phyloP scores from a whole-genome alignment of 2,329 filamentous ascomycete species.

The Pseudogymnoascus verrucosus region DNA sequence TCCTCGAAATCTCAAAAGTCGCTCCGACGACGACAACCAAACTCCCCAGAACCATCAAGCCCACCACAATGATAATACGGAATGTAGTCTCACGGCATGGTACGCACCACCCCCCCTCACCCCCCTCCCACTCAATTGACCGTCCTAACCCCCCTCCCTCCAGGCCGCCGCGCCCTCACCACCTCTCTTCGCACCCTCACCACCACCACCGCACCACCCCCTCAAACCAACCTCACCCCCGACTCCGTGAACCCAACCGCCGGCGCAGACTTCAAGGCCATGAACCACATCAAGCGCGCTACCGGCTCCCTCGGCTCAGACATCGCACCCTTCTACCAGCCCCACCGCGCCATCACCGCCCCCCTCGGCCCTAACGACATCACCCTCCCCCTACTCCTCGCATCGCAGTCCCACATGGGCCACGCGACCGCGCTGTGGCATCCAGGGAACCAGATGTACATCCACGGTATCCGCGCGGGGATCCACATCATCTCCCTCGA shows the following conservation, averaged over 20 bases:
- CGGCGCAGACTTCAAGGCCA: conserved; percentile 18
- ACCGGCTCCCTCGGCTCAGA: conserved; percentile 42
- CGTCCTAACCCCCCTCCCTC: neutral
- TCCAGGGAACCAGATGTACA: conserved; percentile 86
- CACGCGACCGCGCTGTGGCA: conserved; percentile 92
- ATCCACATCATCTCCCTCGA: conserved; percentile 93
- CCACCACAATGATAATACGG: conserved; percentile 47
- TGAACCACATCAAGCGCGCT: conserved; percentile 33
- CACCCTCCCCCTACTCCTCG: conserved; percentile 83
- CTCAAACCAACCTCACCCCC: conserved; percentile 13
- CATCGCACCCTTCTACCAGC: conserved; percentile 52
- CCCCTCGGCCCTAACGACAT: conserved; percentile 74
- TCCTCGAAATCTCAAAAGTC: conserved; percentile 20
- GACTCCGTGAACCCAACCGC: conserved; percentile 19
- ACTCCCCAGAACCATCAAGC: neutral
- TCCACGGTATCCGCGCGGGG: conserved; percentile 79
- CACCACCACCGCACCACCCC: conserved; percentile 18
- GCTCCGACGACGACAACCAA: conserved; percentile 2
- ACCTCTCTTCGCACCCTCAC: conserved; percentile 33
- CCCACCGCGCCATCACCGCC: conserved; percentile 57
- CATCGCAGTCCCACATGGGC: conserved; percentile 79
- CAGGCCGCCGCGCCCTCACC: conserved; percentile 43
- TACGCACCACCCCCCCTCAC: conserved; percentile 27
- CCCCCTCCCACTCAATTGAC: conserved; percentile 17
- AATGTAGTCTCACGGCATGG: conserved; percentile 47